Evolutionary conservation across 768 basidiomycete genomes (phyloP), one percentile per base, ranked within the genome.

Genomic region (Hygrophorus russula): DNA sequence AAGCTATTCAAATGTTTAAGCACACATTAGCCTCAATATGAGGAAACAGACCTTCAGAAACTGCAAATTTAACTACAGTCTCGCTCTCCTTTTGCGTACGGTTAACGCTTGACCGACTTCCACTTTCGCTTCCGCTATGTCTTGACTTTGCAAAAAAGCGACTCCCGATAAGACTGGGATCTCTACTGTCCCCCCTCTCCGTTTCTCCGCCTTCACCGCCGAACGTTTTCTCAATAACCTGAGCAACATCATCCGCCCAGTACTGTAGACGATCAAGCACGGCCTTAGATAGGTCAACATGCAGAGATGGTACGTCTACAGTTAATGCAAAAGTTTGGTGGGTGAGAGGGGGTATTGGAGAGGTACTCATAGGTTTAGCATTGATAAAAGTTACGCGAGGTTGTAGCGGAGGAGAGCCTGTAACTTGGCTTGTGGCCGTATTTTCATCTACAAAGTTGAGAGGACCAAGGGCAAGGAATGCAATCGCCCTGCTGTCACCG

Each of bases 211-310:
- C 43, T 14, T 51, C 49, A 9, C 48, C 48, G 13, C 50, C 51
- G 10, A 63, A 59, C 5, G 66, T 59, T 12, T 63, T 68, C 41
- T 84, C 83, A 3, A 82, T 52, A 40, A 82, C 70, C 53, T 85
- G 88, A n/a, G 79, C 64, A 19, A 80, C 57, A 55, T 97, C 92
- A 55, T 99, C 96, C 5, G 80, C 81, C 70, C 84, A 88, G 53
- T 81, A 82, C 58, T 97, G 91, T 13, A 98, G 58, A 10, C 76
- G 74, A 55, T 97, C 89, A 6, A 92, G 59, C 1, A 66, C 48
- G 4, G 62, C 54, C 58, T 97, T 94, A 8, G 74, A 68, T 38
- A 90, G 51, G 31, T 74, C 63, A 9, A 71, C 57, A 51, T 74
- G 63, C n/a, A 84, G 59, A 3, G 80, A 78, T 11, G 90, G 88